Base-by-base conservation (phyloP, 2,329 filamentous ascomycete genomes). In the Pseudogymnoascus sp. region DNA sequence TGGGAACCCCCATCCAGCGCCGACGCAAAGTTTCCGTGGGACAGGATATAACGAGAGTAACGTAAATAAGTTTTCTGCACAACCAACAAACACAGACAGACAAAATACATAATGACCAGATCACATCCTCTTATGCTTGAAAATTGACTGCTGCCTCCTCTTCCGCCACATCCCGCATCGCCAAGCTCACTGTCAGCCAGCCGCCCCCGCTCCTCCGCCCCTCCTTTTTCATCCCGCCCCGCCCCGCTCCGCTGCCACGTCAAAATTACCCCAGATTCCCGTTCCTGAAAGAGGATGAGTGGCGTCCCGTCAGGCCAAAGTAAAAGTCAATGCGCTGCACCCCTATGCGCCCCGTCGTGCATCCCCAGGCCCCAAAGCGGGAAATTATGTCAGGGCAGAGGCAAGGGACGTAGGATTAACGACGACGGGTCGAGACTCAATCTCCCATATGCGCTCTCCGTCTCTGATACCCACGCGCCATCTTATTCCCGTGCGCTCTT, bases 11-110 rank as follows among this genome's bases (percentile, higher is more conserved):
- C 38, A 12, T 19, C 7, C 26, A 52, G 45, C 45, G 45, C 26
- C 15, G 45, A 52, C 26, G 45, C 41, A 30, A 52, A 26, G n/a
- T n/a, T 52, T 52, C 26, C 26, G 21, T 26, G 13, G 19, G 26
- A 52, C 26, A 52, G 45, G 45, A 52, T 52, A 52, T 52, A 52
- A 52, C 45, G 45, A 52, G 45, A 30, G 45, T 52, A 30, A 52
- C 45, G 45, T 52, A 52, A 52, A 52, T 52, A 52, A 52, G 45
- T 52, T 52, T 30, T 52, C 26, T 30, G 45, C 45, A 52, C 45
- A 52, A n/a, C 45, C n/a, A 8, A 52, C 26, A 13, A n/a, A n/a
- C 45, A 52, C 34, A 52, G 26, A 52, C n/a, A 52, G 26, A 52
- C n/a, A 30, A 30, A 52, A 52, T 52, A 52, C 45, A 52, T 52